These are phyloP conservation scores for Tylopilus intermedius DNA, from an alignment of 768 basidiomycete species.

Conservation along the genomic window DNA sequence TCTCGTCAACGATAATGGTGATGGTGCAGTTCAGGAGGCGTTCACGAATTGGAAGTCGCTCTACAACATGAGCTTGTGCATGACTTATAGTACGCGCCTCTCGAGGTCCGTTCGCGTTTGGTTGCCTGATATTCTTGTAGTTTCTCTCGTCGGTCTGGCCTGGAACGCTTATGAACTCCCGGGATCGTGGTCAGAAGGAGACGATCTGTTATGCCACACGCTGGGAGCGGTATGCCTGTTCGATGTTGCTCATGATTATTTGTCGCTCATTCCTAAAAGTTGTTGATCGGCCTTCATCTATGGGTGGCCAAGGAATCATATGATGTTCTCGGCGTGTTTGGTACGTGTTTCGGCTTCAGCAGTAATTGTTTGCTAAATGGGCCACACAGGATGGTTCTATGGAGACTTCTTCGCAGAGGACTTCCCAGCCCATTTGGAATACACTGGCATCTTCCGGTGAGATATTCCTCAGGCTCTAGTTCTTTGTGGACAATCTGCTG, in stretches of 20 bases:
- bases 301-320: slow-evolving; percentile 91
- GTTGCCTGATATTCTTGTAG: slow-evolving; percentile 36
- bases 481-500: neutral
- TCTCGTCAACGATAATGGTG: slow-evolving; percentile 57
- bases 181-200: slow-evolving; percentile 80
- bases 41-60: slow-evolving; percentile 93
- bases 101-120: neutral
- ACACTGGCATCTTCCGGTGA: slow-evolving; percentile 94
- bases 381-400: slow-evolving; percentile 85
- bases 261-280: slow-evolving; percentile 37
- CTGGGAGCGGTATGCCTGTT: slow-evolving; percentile 66
- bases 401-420: slow-evolving; percentile 96
- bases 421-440: slow-evolving; percentile 84
- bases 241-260: neutral
- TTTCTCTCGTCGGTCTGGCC: slow-evolving; percentile 78
- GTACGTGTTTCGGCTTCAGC: slow-evolving; percentile 35
- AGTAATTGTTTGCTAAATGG: neutral
- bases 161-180: slow-evolving; percentile 89
- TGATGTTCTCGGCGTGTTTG: slow-evolving; percentile 91
- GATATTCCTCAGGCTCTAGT: slow-evolving; percentile 8
- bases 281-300: slow-evolving; percentile 79
- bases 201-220: slow-evolving; percentile 82
- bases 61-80: slow-evolving; percentile 89
- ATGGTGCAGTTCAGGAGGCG: slow-evolving; percentile 85
- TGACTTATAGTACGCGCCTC: slow-evolving; percentile 79